Conservation (phyloP, 768 basidiomycete genomes). For the Pluteus cervinus region DNA sequence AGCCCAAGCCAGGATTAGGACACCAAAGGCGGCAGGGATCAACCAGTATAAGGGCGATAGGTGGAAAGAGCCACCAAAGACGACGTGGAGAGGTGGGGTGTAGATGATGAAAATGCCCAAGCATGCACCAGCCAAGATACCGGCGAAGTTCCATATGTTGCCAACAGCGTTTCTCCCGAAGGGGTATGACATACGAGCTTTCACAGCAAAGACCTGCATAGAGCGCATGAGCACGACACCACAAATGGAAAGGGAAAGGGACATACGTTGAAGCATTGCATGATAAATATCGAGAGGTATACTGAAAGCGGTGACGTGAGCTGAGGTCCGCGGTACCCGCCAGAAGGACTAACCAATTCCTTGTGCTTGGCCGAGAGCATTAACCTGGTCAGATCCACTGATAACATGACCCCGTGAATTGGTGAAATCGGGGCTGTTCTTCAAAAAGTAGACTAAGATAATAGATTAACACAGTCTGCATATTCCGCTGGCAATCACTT, state of each 20-base stretch:
- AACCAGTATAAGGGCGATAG: constrained; percentile 65
- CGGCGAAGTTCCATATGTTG: constrained; percentile 61
- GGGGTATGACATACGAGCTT: constrained; percentile 57
- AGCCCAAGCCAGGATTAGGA: constrained; percentile 50
- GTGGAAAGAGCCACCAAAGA: constrained; percentile 55
- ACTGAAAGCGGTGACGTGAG: constrained; percentile 21
- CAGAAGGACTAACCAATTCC: constrained; percentile 38
- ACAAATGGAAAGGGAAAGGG: not conserved
- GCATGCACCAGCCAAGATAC: constrained; percentile 54
- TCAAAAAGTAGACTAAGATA: constrained; percentile 33
- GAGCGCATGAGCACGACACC: not conserved
- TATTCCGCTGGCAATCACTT: constrained; percentile 8
- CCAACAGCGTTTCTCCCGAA: constrained; percentile 51
- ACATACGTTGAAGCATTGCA: constrained; percentile 61
- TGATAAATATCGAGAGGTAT: constrained; percentile 63
- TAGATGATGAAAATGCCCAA: constrained; percentile 67
- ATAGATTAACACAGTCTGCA: not conserved
- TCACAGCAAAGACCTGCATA: constrained; percentile 56
- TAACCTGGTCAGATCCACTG: constrained; percentile 41
- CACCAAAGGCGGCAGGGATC: constrained; percentile 55
- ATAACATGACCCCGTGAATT: constrained; percentile 46
- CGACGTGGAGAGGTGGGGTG: constrained; percentile 62
- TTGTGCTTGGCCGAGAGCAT: constrained; percentile 56
- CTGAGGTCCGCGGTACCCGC: not conserved
- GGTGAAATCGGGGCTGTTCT: constrained; percentile 46